Evolutionary conservation across 805 yeast species (phyloP), one percentile per base, ranked within the genome.

Genomic region (Zygotorulaspora florentina): DNA sequence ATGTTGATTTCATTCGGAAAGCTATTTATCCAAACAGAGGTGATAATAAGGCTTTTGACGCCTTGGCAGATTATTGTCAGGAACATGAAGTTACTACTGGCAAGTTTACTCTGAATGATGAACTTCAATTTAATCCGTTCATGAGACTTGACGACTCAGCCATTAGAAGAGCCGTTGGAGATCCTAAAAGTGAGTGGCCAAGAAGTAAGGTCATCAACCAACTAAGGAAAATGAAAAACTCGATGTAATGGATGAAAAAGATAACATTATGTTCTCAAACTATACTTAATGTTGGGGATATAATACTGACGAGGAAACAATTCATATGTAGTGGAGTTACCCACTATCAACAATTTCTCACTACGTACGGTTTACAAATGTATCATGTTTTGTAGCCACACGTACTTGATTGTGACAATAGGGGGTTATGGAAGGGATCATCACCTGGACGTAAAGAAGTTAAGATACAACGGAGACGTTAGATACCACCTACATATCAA

Each of bases 41-140:
- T 8, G 67, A 66, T 10, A 66, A 67, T 45, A 55, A 61, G 4
- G 84, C 85, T 0, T 69, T 91, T 39, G 67, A 68, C 35, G 63
- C 65, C 15, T 72, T 91, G 52, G 81, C 75, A 38, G 54, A 69
- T 17, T 87, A 68, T 53, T 71, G 78, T 35, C 46, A 66, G 7
- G 57, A 61, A 0, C 72, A 86, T 64, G 96, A 87, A 57, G 68
- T 75, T 37, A 83, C 95, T n/a, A 83, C 97, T 0, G 99, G 99
- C 1, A 62, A 60, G 28, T 90, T 87, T 68, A 88, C 97, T 3
- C 76, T 93, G 47, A 79, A 75, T 5, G 96, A 93, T 61, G 99
- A 93, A 65, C 71, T 80, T 50, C 64, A 71, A 39, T 85, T 80
- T 69, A 93, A 93, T 65, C 99, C 99, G 20, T 93, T 93, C 69